Evolutionary conservation across 371 early-diverging fungal genomes (phyloP), one percentile per base, ranked within the genome.

Genomic region (Mucor sp.): DNA sequence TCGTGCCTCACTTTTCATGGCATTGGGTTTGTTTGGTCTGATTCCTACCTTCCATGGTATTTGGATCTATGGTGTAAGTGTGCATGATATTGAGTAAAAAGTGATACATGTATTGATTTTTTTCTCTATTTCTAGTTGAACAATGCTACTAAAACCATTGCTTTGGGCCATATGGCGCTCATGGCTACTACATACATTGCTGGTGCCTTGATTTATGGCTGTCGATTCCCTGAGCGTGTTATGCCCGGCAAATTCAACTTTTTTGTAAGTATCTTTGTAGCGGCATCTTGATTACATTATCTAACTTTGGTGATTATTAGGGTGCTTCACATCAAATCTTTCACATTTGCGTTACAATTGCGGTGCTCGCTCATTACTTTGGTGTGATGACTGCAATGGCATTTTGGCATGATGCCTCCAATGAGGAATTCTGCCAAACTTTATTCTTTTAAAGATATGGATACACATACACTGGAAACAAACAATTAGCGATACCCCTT

Each of bases 241-340:
- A 84, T 65, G 69, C 90, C 90, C 8, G 90, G 90, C 11, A 80
- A 69, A 68, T 84, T 88, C 48, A 85, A 88, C 56, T 74, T 83
- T 32, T 84, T 82, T 67, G 87, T 93, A 77, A 78, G 90, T 74
- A 17, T 15, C 3, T 2, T 12, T 25, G 15, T 6, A 12, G 27
- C 3, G 1, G 6, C 4, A 17, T 55, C 14, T 6, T 15, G 12
- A 28, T 25, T 25, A 55, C 5, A 28, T 25, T 0, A 3, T 28
- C 55, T 11, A 39, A 30, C 0, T 6, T 43, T 17, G 11, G 47
- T 0, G 12, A 64, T 23, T 41, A 56, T 4, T 73, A 89, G 89
- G 76, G 77, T 55, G 86, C 93, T 4, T 94, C 95, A 32, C 97
- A 97, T 77, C 96, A 96, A 78, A 95, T 97, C 58, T 97, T 94